Percentiles rank a stretch among this genome's conserved stretches.
Conservation (phyloP, 768 basidiomycete genomes). For the Pulveroboletus sp. region DNA sequence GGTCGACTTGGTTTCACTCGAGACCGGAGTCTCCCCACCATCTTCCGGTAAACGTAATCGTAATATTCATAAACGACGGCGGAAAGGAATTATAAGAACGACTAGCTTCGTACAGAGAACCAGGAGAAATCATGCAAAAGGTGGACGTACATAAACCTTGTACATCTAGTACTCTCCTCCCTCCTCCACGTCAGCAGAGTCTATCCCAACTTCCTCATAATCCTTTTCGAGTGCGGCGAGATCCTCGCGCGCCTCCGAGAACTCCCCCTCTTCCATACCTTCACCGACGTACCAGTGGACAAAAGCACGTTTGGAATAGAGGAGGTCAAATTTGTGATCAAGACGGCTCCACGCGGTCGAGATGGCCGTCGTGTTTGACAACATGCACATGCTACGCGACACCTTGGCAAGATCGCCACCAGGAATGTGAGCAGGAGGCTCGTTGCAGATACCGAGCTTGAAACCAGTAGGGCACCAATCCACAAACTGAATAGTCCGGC, state of each 20-base stretch:
- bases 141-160: slow-evolving; percentile 4
- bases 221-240: slow-evolving; percentile 99
- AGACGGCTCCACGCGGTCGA: slow-evolving; percentile 69
- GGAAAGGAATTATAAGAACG: slow-evolving; percentile 27
- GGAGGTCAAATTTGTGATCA: slow-evolving; percentile 75
- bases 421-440: slow-evolving; percentile 69
- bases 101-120: slow-evolving; percentile 27
- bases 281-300: slow-evolving; percentile 68
- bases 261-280: slow-evolving; percentile 91
- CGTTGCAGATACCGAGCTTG: slow-evolving; percentile 77
- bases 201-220: slow-evolving; percentile 78
- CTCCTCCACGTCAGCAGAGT: slow-evolving; percentile 49
- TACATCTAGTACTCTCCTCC: slow-evolving; percentile 41
- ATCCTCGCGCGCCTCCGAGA: slow-evolving; percentile 98
- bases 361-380: slow-evolving; percentile 72
- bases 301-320: slow-evolving; percentile 63
- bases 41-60: slow-evolving; percentile 19
- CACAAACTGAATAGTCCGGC: slow-evolving; percentile 74
- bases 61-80: slow-evolving; percentile 32
- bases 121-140: slow-evolving; percentile 17
- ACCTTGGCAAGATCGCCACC: slow-evolving; percentile 76
- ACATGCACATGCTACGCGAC: slow-evolving; percentile 71
- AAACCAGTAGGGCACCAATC: slow-evolving; percentile 80
- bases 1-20: slow-evolving; percentile 1
- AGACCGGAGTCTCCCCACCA: neutral